Evolutionary conservation across 306 rosid species (phyloP).

Genomic region (Prunus kanzakura): DNA sequence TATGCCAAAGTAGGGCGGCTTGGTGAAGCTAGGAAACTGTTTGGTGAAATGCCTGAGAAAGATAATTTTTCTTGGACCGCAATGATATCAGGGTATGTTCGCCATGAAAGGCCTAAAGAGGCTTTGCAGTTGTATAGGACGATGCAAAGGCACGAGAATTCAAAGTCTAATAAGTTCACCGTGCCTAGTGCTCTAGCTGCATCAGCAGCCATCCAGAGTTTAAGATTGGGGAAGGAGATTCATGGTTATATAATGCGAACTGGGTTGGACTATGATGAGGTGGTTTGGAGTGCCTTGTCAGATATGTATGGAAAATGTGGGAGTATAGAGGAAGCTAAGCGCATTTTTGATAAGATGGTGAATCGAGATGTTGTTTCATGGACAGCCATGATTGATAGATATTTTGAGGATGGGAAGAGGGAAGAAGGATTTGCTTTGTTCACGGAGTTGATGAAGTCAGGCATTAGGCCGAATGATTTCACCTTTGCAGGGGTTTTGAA

Average conservation of each 20-base stretch:
- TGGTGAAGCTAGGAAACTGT: conserved; percentile 48
- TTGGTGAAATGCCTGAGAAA: conserved; percentile 58
- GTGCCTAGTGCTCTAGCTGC: conserved; percentile 57
- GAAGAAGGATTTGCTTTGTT: conserved; percentile 64
- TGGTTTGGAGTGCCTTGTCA: conserved; percentile 62
- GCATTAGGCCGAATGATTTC: conserved; percentile 58
- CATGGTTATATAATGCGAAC: conserved; percentile 50
- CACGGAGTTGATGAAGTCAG: conserved; percentile 37
- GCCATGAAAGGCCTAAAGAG: conserved; percentile 37
- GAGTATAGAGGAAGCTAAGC: conserved; percentile 55
- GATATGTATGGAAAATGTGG: conserved; percentile 70
- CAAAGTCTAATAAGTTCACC: conserved; percentile 45
- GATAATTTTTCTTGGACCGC: conserved; percentile 71
- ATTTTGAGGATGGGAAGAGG: conserved; percentile 54
- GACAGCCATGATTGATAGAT: conserved; percentile 63
- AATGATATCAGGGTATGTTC: conserved; percentile 48
- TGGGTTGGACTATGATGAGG: conserved; percentile 56
- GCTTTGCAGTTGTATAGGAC: conserved; percentile 52
- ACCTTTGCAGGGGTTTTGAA: conserved; percentile 61
- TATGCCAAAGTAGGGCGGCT: conserved; percentile 47
- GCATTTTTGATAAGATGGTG: conserved; percentile 50
- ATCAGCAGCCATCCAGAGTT: conserved; percentile 47
- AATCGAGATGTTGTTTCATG: conserved; percentile 54
- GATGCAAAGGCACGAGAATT: conserved; percentile 45
- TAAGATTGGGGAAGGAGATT: conserved; percentile 60